Evolutionary conservation across 345 rosid genomes (phyloP).

Genomic region (Rhizophora mangle): DNA sequence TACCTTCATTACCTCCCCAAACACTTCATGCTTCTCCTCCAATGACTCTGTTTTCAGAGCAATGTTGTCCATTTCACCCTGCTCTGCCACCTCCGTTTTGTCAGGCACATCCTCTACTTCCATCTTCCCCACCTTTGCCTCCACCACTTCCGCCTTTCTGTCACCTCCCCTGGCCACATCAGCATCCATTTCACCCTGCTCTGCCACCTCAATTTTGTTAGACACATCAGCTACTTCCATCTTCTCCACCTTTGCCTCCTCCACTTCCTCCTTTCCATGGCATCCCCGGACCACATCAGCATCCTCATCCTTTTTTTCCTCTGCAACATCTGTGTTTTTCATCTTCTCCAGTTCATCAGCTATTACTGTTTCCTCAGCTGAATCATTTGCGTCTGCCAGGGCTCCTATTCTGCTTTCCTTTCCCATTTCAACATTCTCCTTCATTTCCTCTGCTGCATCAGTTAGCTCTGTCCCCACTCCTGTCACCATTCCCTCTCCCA

Average conservation of each 20-base stretch:
- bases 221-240: neutral
- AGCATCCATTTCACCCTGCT: neutral
- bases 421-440: neutral
- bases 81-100: neutral
- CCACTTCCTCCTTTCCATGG: slow-evolving; percentile 22
- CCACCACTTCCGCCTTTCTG: slow-evolving; percentile 25
- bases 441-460: neutral
- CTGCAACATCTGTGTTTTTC: neutral
- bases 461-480: neutral
- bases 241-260: slow-evolving; percentile 15
- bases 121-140: slow-evolving; percentile 4
- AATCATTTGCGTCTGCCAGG: neutral
- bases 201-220: neutral
- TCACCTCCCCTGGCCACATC: slow-evolving; percentile 19
- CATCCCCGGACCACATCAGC: slow-evolving; percentile 10
- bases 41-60: slow-evolving; percentile 9
- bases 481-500: neutral
- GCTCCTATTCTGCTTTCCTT: neutral
- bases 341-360: neutral
- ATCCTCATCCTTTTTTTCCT: neutral
- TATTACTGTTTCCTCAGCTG: neutral
- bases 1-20: neutral
- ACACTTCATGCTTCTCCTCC: neutral
- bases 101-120: neutral
- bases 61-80: neutral